Evolutionary conservation across 2,329 filamentous ascomycete species (phyloP), one percentile per base, ranked within the genome.

Genomic region (Cytospora schulzeri): DNA sequence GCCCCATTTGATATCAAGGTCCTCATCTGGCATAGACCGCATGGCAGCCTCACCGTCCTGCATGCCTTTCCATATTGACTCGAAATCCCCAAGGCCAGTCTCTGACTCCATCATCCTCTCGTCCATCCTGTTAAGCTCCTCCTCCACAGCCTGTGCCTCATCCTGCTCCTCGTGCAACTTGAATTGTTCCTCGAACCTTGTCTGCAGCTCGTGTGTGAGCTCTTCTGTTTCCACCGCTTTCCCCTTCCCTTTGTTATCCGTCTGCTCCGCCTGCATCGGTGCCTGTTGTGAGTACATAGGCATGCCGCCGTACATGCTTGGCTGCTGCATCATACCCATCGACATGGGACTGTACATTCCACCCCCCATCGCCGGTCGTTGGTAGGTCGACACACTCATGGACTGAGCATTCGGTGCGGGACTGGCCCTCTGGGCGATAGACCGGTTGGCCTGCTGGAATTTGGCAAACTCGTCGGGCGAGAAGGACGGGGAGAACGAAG

Each of bases 181-280:
- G 55, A 75, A 71, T 51, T 76, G 63, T 58, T 76, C 74, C 53
- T 71, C 70, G 51, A 79, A 74, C 63, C 76, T 71, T 31, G 77
- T 76, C 67, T 83, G 76, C 71, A 84, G 78, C 73, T 89, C 85
- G 66, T 88, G 82, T 68, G 73, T 96, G 15, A 52, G 31, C 71
- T 99, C 94, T 74, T 97, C 92, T 28, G 98, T 85, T 79, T 98
- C 95, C 15, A 98, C 89, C 79, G 98, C 87, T 77, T 96, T 96
- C 48, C 91, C 93, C 76, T 98, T 98, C 65, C 91, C 91, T 76
- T 93, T 91, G 57, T 78, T 71, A 71, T 79, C 71, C 70, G 74
- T 77, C 71, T 82, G 74, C 70, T 79, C 71, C 70, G 74, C 78
- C 71, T 82, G 74, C 70, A 78, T 17, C 28, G 65, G 59, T 1